Evolutionary conservation across 495 filamentous ascomycete genomes (phyloP).

Genomic region (Talaromyces borbonicus): DNA sequence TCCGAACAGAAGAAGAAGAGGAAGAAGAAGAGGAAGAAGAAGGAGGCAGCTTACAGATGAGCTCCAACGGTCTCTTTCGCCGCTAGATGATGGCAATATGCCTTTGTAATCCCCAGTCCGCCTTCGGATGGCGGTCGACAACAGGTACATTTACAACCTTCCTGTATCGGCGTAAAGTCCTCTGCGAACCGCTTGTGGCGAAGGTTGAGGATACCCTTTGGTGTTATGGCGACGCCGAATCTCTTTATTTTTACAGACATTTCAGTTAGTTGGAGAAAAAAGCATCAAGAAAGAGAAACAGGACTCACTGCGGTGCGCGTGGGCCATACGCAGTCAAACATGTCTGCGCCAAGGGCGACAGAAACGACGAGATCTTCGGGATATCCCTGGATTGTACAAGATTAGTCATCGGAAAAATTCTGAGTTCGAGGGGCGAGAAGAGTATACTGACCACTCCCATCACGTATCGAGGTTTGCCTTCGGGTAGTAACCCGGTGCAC

Average conservation of each 20-base stretch:
- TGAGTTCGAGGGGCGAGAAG: background rate
- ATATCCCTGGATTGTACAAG: slow-evolving; percentile 49
- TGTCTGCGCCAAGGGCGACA: slow-evolving; percentile 87
- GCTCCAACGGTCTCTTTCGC: slow-evolving; percentile 94
- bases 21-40: background rate
- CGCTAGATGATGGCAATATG: slow-evolving; percentile 84
- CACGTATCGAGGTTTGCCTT: slow-evolving; percentile 88
- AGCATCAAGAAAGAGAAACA: background rate
- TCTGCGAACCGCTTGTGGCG: slow-evolving; percentile 62
- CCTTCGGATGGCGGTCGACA: slow-evolving; percentile 60
- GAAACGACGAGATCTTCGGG: slow-evolving; percentile 91
- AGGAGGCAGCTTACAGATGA: slow-evolving; percentile 49
- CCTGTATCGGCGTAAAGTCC: slow-evolving; percentile 77
- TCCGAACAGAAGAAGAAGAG: slow-evolving; percentile 9
- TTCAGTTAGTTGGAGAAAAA: slow-evolving; percentile 3
- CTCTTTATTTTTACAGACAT: slow-evolving; percentile 35
- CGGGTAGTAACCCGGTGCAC: slow-evolving; percentile 77
- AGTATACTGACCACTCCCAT: slow-evolving; percentile 86
- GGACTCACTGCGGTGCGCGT: slow-evolving; percentile 70
- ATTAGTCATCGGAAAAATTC: background rate
- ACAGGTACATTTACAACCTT: slow-evolving; percentile 67
- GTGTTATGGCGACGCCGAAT: slow-evolving; percentile 88
- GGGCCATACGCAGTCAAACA: slow-evolving; percentile 99
- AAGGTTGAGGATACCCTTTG: slow-evolving; percentile 70
- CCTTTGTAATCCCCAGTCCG: slow-evolving; percentile 74